These are phyloP conservation scores for Boletus austroedulis DNA, from an alignment of 1,284 basidiomycete genomes.

Conservation along the genomic window DNA sequence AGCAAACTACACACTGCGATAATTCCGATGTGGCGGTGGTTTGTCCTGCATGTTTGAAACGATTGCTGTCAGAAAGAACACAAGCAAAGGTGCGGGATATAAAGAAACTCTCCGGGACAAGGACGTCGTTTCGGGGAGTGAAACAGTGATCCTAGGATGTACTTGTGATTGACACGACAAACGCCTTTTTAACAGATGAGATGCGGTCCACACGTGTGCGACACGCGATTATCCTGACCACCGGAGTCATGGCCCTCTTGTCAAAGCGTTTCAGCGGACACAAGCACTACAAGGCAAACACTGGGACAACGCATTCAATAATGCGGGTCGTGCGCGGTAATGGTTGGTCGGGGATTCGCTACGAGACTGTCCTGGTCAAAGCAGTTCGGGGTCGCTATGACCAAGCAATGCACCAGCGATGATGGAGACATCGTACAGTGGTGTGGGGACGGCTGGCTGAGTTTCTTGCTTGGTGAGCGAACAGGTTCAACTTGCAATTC, in stretches of 20 bases:
- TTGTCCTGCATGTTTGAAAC: conserved; percentile 7
- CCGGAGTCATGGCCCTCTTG: conserved; percentile 9
- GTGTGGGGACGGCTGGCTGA: background rate
- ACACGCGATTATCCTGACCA: conserved; percentile 34
- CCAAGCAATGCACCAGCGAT: background rate
- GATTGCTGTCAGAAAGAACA: conserved; percentile 2
- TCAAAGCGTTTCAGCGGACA: conserved; percentile 12
- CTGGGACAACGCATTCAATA: conserved; percentile 15
- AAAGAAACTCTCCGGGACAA: background rate
- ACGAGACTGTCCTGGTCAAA: conserved; percentile 9
- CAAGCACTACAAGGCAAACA: background rate
- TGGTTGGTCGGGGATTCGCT: background rate
- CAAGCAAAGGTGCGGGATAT: background rate
- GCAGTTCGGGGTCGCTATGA: background rate
- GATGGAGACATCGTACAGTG: background rate
- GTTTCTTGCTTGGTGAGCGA: background rate
- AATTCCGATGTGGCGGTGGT: conserved; percentile 25
- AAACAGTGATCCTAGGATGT: conserved; percentile 1
- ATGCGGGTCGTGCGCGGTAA: conserved; percentile 1
- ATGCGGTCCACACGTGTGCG: conserved; percentile 35
- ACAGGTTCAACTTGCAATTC: background rate
- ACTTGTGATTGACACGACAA: conserved; percentile 13
- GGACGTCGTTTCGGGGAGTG: background rate
- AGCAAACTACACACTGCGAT: conserved; percentile 30
- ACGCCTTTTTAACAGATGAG: conserved; percentile 33